Base-by-base conservation (phyloP, 768 basidiomycete genomes). In the Neoboletus subvelutipes region DNA sequence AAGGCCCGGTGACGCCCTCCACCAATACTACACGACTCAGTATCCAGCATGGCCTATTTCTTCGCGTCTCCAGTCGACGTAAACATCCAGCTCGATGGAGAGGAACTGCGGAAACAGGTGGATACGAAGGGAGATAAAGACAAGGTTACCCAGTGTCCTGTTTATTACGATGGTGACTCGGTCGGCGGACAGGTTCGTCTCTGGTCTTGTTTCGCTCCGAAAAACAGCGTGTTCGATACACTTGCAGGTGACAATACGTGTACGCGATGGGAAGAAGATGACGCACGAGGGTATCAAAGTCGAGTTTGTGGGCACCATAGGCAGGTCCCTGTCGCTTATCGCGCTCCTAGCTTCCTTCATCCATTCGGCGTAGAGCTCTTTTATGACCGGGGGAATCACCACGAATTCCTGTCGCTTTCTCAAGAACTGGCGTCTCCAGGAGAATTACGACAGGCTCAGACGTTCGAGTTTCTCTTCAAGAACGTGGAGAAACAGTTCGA, bases 401-500 rank as follows among this genome's bases (percentile, higher is more conserved):
- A 98, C 72, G 97, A 98, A 71, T 98, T 98, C 73, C 78, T 98
- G 11, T 97, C 96, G 8, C 75, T 98, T 65, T 92, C 94, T 0
- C 94, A 98, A 75, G 96, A 98, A 67, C 79, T 98, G 26, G 94
- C 95, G 2, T 87, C 92, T 0, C 94, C 94, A n/a, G 94, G 94
- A 34, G 97, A 99, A 69, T 87, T 99, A 87, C 84, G 97, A 43
- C 89, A 93, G 67, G 94, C 94, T 0, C 95, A 98, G 74, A 93
- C 94, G 10, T 97, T 87, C 64, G 95, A 98, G 52, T 98, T 99
- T 74, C 83, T 86, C 67, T 98, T 99, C 83, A 98, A 98, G 81
- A 99, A 96, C 67, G 91, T 99, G 40, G 97, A 99, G 84, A 98
- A 99, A 78, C 94, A 98, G 71, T 98, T 91, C 63, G 96, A 98